These are phyloP conservation scores for Polytrichum commune DNA, from an alignment of 225 moss, liverwort and hornwort genomes.

Conservation along the genomic window DNA sequence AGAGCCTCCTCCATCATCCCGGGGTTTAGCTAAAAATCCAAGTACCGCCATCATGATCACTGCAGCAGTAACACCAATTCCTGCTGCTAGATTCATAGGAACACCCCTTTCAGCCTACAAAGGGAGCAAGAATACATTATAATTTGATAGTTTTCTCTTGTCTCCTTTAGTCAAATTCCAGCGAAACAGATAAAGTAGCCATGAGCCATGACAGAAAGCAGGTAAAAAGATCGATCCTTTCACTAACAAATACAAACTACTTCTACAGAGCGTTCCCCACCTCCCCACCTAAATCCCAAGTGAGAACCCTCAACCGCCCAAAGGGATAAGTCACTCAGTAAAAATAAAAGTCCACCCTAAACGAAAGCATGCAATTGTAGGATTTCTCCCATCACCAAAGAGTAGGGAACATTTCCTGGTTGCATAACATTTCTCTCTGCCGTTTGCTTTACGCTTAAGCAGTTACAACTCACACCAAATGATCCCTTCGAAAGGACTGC, in stretches of 20 bases:
- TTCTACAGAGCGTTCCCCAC: not conserved
- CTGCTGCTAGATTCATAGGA: slow-evolving; percentile 84
- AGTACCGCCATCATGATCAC: slow-evolving; percentile 84
- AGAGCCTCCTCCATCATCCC: slow-evolving; percentile 71
- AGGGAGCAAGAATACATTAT: not conserved
- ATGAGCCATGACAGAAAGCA: not conserved
- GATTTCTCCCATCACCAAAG: not conserved
- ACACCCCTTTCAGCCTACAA: slow-evolving; percentile 68
- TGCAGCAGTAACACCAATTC: slow-evolving; percentile 78
- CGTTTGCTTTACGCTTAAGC: not conserved
- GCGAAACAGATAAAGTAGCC: not conserved
- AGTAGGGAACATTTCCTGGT: not conserved
- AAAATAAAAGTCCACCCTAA: not conserved
- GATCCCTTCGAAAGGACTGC: not conserved
- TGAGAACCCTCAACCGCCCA: not conserved
- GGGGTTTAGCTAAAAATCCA: slow-evolving; percentile 88
- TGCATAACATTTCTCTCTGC: too few relatives aligned
- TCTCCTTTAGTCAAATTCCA: not conserved
- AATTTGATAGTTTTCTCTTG: not conserved
- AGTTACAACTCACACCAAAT: not conserved
- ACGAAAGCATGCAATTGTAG: not conserved
- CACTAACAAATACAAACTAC: not conserved
- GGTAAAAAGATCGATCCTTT: not conserved
- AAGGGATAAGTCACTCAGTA: not conserved
- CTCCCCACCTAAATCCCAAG: too few relatives aligned